phyloP scores from a whole-genome alignment of 441 rosid genomes.

The Aleurites moluccanus region DNA sequence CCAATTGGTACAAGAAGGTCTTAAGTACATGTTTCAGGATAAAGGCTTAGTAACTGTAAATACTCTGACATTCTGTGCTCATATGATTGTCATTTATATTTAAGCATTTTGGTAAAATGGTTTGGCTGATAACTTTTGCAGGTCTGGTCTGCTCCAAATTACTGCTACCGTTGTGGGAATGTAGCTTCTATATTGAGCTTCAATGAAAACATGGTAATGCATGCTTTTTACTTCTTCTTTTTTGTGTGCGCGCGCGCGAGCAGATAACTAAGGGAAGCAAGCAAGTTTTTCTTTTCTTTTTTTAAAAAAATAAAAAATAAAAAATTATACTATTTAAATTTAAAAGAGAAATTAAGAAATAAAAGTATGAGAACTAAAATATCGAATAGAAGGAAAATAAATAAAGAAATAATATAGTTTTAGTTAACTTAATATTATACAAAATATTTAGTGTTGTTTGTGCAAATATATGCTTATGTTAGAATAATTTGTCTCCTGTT shows the following conservation, averaged over 20 bases:
- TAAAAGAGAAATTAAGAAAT: too few species aligned
- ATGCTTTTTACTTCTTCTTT: background rate
- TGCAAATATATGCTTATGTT: too few species aligned
- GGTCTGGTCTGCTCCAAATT: slow-evolving; percentile 99
- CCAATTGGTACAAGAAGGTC: slow-evolving; percentile 99
- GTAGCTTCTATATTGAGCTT: slow-evolving; percentile 99
- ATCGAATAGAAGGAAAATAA: too few species aligned
- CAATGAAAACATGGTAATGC: slow-evolving; percentile 88
- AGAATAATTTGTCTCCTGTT: too few species aligned
- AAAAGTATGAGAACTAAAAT: too few species aligned
- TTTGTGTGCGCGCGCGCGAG: background rate
- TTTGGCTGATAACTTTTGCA: slow-evolving; percentile 35
- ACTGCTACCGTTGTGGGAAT: slow-evolving; percentile 99
- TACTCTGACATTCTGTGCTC: slow-evolving; percentile 13
- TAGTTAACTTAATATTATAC: background rate
- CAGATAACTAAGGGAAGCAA: background rate
- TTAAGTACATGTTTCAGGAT: slow-evolving; percentile 99
- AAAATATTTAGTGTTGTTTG: too few species aligned
- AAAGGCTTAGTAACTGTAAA: slow-evolving; percentile 99
- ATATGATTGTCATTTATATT: slow-evolving; percentile 14
- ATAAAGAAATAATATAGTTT: too few species aligned
- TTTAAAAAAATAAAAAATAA: too few species aligned
- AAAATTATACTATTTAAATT: too few species aligned
- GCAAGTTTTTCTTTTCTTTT: background rate
- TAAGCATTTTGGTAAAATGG: slow-evolving; percentile 25